Evolutionary conservation across 805 yeast genomes (phyloP).

Genomic region (Candida orba): DNA sequence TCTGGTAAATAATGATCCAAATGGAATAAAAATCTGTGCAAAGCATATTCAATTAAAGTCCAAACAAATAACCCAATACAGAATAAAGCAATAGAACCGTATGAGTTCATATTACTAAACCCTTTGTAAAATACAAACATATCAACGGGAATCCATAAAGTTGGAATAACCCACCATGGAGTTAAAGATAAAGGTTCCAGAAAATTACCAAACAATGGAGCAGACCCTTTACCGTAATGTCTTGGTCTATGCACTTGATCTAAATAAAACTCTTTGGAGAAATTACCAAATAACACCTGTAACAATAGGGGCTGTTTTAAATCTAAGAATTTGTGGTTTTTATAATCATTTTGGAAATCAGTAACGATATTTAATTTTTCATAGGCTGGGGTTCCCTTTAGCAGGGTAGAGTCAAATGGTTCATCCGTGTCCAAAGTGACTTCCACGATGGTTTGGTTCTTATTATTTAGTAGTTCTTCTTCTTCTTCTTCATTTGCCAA

Average conservation of each 20-base stretch:
- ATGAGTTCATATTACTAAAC: constrained; percentile 35
- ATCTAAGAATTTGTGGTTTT: constrained; percentile 81
- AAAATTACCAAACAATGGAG: constrained; percentile 91
- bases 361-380: constrained; percentile 72
- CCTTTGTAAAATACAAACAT: constrained; percentile 56
- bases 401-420: constrained; percentile 42
- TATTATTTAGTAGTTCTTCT: constrained; percentile 55
- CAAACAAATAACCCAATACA: constrained; percentile 80
- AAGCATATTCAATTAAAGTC: constrained; percentile 82
- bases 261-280: constrained; percentile 82
- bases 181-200: constrained; percentile 87
- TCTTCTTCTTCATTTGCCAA: constrained; percentile 79
- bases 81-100: constrained; percentile 53
- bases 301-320: constrained; percentile 70
- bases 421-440: constrained; percentile 39
- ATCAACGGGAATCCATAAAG: constrained; percentile 81
- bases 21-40: constrained; percentile 93
- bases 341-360: constrained; percentile 62
- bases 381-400: constrained; percentile 65
- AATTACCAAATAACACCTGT: constrained; percentile 72
- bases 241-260: constrained; percentile 98
- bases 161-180: constrained; percentile 91
- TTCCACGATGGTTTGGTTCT: constrained; percentile 46
- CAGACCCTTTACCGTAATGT: constrained; percentile 96
- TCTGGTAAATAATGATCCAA: constrained; percentile 83